These are phyloP conservation scores for Thyridium curvatum DNA, from an alignment of 2,329 filamentous ascomycete species.

Conservation along the genomic window DNA sequence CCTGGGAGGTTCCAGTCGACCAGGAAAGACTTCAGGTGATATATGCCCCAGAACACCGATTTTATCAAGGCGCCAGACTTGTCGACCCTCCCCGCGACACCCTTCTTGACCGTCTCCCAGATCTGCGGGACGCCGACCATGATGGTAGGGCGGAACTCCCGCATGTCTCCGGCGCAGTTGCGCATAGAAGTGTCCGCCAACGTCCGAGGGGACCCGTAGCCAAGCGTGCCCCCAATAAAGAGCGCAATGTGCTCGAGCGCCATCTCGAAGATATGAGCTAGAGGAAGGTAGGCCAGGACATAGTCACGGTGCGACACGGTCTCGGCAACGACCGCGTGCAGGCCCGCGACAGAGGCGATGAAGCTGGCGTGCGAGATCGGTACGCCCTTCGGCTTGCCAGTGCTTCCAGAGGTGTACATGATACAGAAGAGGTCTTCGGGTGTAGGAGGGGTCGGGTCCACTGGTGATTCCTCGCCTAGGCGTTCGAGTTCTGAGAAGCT, in stretches of 20 bases:
- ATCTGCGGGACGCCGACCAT: conserved; percentile 93
- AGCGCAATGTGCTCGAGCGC: conserved; percentile 88
- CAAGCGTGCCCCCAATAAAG: conserved; percentile 85
- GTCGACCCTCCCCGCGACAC: conserved; percentile 75
- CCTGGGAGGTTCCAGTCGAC: conserved; percentile 56
- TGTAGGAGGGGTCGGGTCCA: conserved; percentile 64
- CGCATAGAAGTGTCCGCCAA: conserved; percentile 79
- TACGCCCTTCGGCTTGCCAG: conserved; percentile 83
- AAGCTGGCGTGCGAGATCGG: conserved; percentile 76
- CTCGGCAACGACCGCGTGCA: conserved; percentile 70
- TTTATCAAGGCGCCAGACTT: conserved; percentile 61
- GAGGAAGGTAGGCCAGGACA: conserved; percentile 84
- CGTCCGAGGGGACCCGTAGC: conserved; percentile 87
- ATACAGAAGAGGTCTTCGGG: conserved; percentile 77
- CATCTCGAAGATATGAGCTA: conserved; percentile 95
- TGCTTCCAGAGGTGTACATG: conserved; percentile 85
- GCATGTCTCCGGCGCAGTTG: conserved; percentile 90
- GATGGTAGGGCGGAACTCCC: conserved; percentile 82
- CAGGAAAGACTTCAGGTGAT: conserved; percentile 53
- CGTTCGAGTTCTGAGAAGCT: conserved; percentile 49
- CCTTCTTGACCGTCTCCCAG: conserved; percentile 97
- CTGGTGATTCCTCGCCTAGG: conserved; percentile 56
- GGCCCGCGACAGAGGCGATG: conserved; percentile 76
- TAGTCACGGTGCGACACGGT: conserved; percentile 72
- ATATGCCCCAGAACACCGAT: conserved; percentile 70